Evolutionary conservation across 148 eudicot species (phyloP).

Genomic region (Euryodendron excelsum): DNA sequence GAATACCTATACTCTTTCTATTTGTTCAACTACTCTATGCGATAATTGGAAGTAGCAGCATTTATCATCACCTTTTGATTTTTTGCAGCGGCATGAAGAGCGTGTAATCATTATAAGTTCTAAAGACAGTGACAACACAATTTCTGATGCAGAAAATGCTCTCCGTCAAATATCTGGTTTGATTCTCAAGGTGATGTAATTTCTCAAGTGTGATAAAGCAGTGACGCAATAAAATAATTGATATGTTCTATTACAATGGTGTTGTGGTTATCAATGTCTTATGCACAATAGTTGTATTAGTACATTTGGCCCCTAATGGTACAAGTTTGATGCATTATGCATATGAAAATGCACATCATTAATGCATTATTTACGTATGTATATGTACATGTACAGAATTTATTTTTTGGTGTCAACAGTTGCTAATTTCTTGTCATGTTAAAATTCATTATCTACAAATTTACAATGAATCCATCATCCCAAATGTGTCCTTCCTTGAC

Average conservation of each 20-base stretch:
- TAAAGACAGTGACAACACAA: slow-evolving; percentile 51
- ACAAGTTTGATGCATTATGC: neutral
- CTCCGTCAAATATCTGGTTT: slow-evolving; percentile 69
- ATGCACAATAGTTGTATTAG: neutral
- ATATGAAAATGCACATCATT: neutral
- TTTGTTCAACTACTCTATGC: neutral
- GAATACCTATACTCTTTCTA: neutral
- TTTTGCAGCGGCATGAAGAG: slow-evolving; percentile 77
- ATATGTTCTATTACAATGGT: neutral
- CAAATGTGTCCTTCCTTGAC: too few species aligned
- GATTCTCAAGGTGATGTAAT: slow-evolving; percentile 61
- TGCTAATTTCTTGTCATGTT: too few species aligned
- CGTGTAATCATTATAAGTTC: slow-evolving; percentile 87
- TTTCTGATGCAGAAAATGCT: slow-evolving; percentile 83
- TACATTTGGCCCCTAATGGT: too few species aligned
- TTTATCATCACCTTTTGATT: neutral
- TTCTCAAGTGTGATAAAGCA: neutral
- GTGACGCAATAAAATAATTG: neutral
- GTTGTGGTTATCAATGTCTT: neutral
- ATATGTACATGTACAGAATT: too few species aligned
- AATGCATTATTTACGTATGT: too few species aligned
- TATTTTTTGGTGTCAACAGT: too few species aligned
- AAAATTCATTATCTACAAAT: too few species aligned
- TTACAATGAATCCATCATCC: too few species aligned
- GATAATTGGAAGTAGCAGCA: neutral